Evolutionary conservation across 331 rosid species (phyloP).

Genomic region (Erythrophleum ivorense): DNA sequence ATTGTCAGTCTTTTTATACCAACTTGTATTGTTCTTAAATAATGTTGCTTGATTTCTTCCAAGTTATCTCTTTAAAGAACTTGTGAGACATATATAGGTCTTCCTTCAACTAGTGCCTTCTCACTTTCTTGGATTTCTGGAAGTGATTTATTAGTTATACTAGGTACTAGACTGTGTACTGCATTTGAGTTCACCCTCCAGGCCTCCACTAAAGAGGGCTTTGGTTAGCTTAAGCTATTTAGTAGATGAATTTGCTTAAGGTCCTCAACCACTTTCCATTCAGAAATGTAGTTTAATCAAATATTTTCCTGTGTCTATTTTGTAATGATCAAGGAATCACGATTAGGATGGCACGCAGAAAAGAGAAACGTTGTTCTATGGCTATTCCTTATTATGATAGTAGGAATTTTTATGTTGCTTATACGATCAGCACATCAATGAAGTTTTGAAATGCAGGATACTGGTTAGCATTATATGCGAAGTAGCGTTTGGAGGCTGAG

Average conservation of each 20-base stretch:
- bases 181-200: conserved; percentile 29
- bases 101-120: not conserved
- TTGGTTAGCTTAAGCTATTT: conserved; percentile 7
- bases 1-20: conserved; percentile 60
- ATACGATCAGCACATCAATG: not conserved
- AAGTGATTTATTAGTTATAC: not conserved
- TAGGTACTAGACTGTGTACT: conserved; percentile 35
- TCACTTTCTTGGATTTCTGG: not conserved
- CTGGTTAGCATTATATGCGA: not conserved
- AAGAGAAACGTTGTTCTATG: not conserved
- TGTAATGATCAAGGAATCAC: not conserved
- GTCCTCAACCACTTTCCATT: not conserved
- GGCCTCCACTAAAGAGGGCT: not conserved
- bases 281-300: not conserved
- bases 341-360: too few species aligned
- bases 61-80: conserved; percentile 38
- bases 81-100: not conserved
- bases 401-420: not conserved
- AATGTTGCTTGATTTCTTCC: conserved; percentile 71
- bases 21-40: conserved; percentile 74
- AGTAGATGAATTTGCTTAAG: not conserved
- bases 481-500: not conserved
- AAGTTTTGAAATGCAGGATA: not conserved
- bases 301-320: not conserved
- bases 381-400: not conserved